phyloP scores from a whole-genome alignment of 352 stramenopile genomes.

The Phytophthora aleatoria region DNA sequence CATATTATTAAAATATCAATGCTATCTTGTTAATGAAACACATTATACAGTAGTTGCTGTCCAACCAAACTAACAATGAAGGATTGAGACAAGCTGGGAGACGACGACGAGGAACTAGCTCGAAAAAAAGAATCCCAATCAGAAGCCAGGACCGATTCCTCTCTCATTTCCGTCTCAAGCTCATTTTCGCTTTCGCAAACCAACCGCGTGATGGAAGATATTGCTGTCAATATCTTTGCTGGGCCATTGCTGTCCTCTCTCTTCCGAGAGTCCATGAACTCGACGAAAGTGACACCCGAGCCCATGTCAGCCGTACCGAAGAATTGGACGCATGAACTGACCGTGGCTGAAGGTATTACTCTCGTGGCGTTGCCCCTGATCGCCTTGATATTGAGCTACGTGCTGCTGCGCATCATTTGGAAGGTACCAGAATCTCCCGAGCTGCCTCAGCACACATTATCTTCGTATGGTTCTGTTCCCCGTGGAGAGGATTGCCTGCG shows the following conservation, averaged over 20 bases:
- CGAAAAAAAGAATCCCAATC: conserved; percentile 38
- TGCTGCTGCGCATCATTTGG: conserved; percentile 71
- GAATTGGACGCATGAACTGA: conserved; percentile 34
- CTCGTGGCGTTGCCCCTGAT: conserved; percentile 51
- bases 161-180: neutral
- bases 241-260: conserved; percentile 14
- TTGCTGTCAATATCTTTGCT: conserved; percentile 13
- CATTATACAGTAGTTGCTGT: neutral
- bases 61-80: neutral
- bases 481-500: conserved; percentile 39
- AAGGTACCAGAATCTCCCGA: conserved; percentile 42
- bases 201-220: conserved; percentile 13
- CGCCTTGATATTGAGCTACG: conserved; percentile 58
- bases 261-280: conserved; percentile 11
- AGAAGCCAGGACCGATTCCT: conserved; percentile 2
- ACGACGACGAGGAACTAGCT: conserved; percentile 6
- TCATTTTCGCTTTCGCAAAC: conserved; percentile 10
- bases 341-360: conserved; percentile 18
- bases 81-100: conserved; percentile 25
- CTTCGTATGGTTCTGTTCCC: conserved; percentile 40
- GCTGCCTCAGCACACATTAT: conserved; percentile 38
- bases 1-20: neutral
- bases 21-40: neutral
- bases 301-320: conserved; percentile 21
- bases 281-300: neutral